A percentile compares a stretch with the other conserved stretches of the same genome.
Evolutionary conservation across 176 grass and related monocot genomes (phyloP).

Genomic region (Chrysopogon serrulatus): DNA sequence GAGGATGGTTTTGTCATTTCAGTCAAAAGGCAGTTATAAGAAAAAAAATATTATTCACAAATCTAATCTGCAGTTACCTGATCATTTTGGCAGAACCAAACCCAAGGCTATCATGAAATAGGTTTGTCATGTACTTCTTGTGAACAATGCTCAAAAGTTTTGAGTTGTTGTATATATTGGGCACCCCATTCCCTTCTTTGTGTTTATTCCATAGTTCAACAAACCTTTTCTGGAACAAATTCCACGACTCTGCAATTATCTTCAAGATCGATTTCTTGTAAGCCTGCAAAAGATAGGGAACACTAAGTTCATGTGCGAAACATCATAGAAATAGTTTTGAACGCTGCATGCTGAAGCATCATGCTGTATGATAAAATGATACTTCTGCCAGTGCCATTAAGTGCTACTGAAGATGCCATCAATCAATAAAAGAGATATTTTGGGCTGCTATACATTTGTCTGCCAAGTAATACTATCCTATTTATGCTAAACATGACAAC

Average conservation of each 20-base stretch:
- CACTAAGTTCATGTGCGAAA: background rate
- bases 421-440: background rate
- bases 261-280: conserved; percentile 87
- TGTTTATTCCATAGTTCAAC: conserved; percentile 77
- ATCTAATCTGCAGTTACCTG: conserved; percentile 43
- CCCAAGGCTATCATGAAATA: conserved; percentile 93
- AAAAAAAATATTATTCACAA: background rate
- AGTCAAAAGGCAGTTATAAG: no score
- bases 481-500: background rate
- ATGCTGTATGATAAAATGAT: background rate
- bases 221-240: conserved; percentile 71
- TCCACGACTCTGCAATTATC: conserved; percentile 62
- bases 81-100: conserved; percentile 99
- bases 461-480: background rate
- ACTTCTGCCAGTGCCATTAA: background rate
- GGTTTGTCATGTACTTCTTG: conserved; percentile 75
- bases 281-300: conserved; percentile 15
- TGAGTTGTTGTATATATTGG: conserved; percentile 66
- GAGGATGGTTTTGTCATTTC: background rate
- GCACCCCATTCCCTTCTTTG: conserved; percentile 66
- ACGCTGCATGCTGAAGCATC: background rate
- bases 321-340: background rate
- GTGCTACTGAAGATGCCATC: background rate
- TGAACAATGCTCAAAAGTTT: conserved; percentile 47
- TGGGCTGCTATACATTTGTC: background rate